Percentiles rank a stretch among this genome's conserved stretches.
phyloP scores from a whole-genome alignment of 495 filamentous ascomycete genomes.

The Chaetomium fimeti region DNA sequence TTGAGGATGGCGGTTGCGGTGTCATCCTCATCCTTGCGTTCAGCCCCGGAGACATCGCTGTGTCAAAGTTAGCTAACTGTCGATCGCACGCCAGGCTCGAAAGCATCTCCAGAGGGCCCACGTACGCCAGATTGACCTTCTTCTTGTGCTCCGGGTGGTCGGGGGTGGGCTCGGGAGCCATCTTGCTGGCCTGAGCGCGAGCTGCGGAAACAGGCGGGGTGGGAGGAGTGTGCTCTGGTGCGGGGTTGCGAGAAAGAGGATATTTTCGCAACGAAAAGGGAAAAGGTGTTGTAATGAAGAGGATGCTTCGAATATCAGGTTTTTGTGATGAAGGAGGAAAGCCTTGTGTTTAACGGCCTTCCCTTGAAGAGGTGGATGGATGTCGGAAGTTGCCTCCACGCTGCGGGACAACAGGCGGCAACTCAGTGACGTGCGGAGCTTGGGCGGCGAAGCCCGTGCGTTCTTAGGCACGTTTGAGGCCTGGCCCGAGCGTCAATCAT shows the following conservation, averaged over 20 bases:
- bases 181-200: constrained; percentile 32
- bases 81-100: not conserved
- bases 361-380: not conserved
- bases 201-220: constrained; percentile 22
- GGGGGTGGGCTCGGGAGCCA: constrained; percentile 40
- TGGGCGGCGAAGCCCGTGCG: constrained; percentile 40
- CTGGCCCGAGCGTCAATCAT: constrained; percentile 26
- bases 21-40: constrained; percentile 84
- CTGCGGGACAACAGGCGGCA: constrained; percentile 30
- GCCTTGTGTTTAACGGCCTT: constrained; percentile 10
- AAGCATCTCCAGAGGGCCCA: constrained; percentile 15
- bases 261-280: not conserved
- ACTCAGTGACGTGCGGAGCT: constrained; percentile 42
- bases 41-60: constrained; percentile 86
- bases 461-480: constrained; percentile 14
- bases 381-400: constrained; percentile 12
- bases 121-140: constrained; percentile 90
- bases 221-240: constrained; percentile 17
- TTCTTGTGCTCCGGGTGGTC: constrained; percentile 78
- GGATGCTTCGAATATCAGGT: constrained; percentile 4
- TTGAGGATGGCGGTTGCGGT: constrained; percentile 97
- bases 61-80: constrained; percentile 36
- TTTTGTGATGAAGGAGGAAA: constrained; percentile 16
- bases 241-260: constrained; percentile 13
- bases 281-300: not conserved